These are phyloP conservation scores for Calamus simplicifolius DNA, from an alignment of 176 grass and related monocot genomes.

Conservation along the genomic window DNA sequence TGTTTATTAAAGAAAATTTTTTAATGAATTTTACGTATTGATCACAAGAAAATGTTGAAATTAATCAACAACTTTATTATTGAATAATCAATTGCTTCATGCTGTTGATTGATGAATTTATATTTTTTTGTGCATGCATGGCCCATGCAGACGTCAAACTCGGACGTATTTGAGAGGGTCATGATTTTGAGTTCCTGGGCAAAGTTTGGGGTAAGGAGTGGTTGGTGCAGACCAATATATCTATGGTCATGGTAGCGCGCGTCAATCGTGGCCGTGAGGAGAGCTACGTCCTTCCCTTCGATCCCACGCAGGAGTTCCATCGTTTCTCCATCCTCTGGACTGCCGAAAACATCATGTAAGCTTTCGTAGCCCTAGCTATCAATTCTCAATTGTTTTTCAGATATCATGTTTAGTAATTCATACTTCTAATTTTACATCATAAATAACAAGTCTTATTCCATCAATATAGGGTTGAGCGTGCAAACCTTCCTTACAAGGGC, in stretches of 20 bases:
- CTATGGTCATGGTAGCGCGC: slow-evolving; percentile 12
- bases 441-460: no score
- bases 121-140: no score
- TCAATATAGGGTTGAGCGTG: no score
- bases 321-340: slow-evolving; percentile 14
- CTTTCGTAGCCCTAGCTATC: not conserved
- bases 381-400: not conserved
- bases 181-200: slow-evolving; percentile 17
- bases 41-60: no score
- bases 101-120: no score
- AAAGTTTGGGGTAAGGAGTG: slow-evolving; percentile 12
- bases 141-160: slow-evolving; percentile 4
- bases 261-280: slow-evolving; percentile 10
- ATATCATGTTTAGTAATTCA: no score
- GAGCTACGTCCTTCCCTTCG: slow-evolving; percentile 13
- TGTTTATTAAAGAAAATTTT: no score
- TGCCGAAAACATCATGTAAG: not conserved
- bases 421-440: no score
- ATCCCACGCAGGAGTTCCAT: slow-evolving; percentile 5
- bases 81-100: no score
- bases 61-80: no score
- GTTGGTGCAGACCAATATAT: slow-evolving; percentile 12
- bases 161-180: slow-evolving; percentile 8
- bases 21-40: no score
- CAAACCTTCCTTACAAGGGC: no score